These are phyloP conservation scores for Citrus sinensis DNA, from an alignment of 345 rosid species.

Conservation along the genomic window DNA sequence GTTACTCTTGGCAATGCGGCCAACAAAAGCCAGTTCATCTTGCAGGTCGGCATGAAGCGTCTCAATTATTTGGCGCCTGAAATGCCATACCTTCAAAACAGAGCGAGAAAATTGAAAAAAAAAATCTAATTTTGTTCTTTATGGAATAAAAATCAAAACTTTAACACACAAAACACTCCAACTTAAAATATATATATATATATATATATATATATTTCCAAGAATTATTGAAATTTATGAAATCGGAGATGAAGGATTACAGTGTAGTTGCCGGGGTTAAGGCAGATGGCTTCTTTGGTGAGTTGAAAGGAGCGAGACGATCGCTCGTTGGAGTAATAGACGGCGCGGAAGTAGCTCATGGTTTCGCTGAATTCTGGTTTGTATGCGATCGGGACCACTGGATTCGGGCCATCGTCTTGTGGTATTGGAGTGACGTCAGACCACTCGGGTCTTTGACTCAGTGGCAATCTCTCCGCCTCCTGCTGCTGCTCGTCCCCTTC, in stretches of 20 bases:
- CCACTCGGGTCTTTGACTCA: constrained; percentile 67
- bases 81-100: constrained; percentile 78
- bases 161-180: not conserved
- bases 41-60: constrained; percentile 41
- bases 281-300: constrained; percentile 52
- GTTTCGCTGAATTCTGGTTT: constrained; percentile 73
- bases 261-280: constrained; percentile 88
- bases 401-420: constrained; percentile 88
- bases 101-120: not conserved
- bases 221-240: too few species aligned
- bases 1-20: constrained; percentile 52
- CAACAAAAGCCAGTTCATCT: constrained; percentile 57
- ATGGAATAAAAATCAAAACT: not conserved
- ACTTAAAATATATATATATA: not conserved
- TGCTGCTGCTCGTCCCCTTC: constrained; percentile 15
- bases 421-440: constrained; percentile 63
- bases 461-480: constrained; percentile 27
- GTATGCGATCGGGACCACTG: constrained; percentile 79
- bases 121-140: not conserved
- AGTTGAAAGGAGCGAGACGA: constrained; percentile 74
- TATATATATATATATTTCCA: too few species aligned
- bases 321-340: constrained; percentile 66
- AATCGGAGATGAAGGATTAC: constrained; percentile 27
- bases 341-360: constrained; percentile 88
- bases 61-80: constrained; percentile 70